Evolutionary conservation across 345 rosid species (phyloP).

Genomic region (Erysimum cheiranthoides): DNA sequence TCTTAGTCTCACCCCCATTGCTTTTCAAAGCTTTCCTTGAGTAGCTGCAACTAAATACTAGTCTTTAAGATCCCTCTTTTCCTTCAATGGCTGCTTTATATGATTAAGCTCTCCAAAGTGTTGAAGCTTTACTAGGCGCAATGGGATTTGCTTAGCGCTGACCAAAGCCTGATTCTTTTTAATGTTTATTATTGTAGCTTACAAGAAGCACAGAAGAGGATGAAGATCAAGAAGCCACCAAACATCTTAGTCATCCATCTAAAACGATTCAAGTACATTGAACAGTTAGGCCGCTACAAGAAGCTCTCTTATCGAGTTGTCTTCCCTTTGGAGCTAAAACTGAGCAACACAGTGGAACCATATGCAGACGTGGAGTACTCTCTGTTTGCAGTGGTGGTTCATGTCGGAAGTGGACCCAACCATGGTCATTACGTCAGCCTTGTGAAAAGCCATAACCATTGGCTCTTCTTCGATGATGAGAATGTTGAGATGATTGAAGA

Average conservation of each 20-base stretch:
- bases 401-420: constrained; percentile 97
- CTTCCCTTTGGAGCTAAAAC: constrained; percentile 93
- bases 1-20: constrained; percentile 4
- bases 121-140: not conserved
- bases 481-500: constrained; percentile 98
- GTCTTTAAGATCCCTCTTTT: not conserved
- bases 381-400: constrained; percentile 96
- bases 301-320: constrained; percentile 94
- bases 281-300: constrained; percentile 94
- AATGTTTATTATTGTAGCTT: constrained; percentile 48
- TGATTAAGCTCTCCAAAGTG: not conserved
- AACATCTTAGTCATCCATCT: constrained; percentile 90
- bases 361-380: constrained; percentile 86
- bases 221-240: constrained; percentile 99
- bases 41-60: not conserved
- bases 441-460: constrained; percentile 98
- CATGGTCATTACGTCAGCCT: constrained; percentile 98
- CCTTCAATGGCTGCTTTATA: not conserved
- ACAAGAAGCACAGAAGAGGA: constrained; percentile 99
- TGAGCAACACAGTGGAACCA: constrained; percentile 91
- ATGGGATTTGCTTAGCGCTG: not conserved
- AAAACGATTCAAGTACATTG: constrained; percentile 95
- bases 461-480: constrained; percentile 97
- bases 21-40: not conserved
- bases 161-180: not conserved